A percentile compares a stretch with the other conserved stretches of the same genome.
These are phyloP conservation scores for Miscanthus lutarioriparius DNA, from an alignment of 176 grass and related monocot genomes.

Conservation along the genomic window DNA sequence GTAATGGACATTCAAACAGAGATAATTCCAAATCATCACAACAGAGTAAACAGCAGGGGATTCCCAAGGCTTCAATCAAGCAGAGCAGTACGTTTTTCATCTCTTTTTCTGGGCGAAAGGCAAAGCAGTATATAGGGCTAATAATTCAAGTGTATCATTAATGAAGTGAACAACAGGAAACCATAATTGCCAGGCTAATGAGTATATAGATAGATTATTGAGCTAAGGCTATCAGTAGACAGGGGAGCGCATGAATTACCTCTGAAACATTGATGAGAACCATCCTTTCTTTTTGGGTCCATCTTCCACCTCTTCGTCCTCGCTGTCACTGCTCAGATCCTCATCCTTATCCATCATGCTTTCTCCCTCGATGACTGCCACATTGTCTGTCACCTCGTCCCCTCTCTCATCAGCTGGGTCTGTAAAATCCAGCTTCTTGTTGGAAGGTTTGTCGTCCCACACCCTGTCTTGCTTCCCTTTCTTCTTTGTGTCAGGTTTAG, in stretches of 20 bases:
- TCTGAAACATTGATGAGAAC: constrained; percentile 90
- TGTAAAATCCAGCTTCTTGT: constrained; percentile 81
- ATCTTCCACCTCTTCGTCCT: constrained; percentile 58
- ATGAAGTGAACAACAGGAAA: background rate
- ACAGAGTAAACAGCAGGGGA: background rate
- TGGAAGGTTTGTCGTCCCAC: constrained; percentile 66
- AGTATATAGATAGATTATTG: background rate
- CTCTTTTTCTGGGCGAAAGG: background rate
- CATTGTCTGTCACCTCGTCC: constrained; percentile 47
- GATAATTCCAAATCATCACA: background rate
- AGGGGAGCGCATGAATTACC: constrained; percentile 37
- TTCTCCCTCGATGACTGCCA: constrained; percentile 48
- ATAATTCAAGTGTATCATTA: background rate
- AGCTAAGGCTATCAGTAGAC: background rate
- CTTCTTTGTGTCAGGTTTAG: constrained; percentile 56
- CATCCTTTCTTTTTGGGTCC: constrained; percentile 79
- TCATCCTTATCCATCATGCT: constrained; percentile 99
- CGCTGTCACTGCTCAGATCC: constrained; percentile 65
- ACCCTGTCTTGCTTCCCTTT: constrained; percentile 71
- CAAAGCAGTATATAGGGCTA: background rate
- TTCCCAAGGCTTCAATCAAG: background rate
- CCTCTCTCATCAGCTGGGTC: constrained; percentile 80
- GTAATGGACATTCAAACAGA: background rate
- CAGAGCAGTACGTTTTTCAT: background rate
- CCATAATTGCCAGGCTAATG: background rate